Evolutionary conservation across 2,329 filamentous ascomycete genomes (phyloP), one percentile per base, ranked within the genome.

Genomic region (Exophiala sp.): DNA sequence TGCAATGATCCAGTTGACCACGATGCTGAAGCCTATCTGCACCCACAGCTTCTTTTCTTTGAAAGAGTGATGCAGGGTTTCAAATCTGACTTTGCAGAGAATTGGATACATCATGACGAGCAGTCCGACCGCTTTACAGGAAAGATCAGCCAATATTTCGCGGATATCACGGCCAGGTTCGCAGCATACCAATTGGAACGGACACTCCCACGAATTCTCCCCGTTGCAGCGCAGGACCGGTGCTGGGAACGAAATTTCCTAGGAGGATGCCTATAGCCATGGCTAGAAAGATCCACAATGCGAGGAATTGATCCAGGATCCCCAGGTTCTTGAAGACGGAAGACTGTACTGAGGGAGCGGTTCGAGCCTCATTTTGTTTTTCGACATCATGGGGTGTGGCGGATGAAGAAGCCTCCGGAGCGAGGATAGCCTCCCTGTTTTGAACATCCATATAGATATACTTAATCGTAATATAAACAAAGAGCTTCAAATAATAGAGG

Each of bases 71-170:
- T 90, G 88, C 8, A 95, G 72, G 0, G 82, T 81, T 68, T 95
- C 89, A 69, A 84, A 94, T 38, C 83, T 83, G 5, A 95, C 87
- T 69, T 94, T 94, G 78, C 89, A 95, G 0, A 95, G 75, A 55
- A 95, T 95, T 0, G 90, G 91, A 65, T 94, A 95, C 89, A 95
- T 95, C 89, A 95, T 95, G 39, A 95, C 84, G 1, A 95, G 77
- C 1, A 95, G 73, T 0, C 90, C 89, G 44, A 95, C 74, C 0
- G 89, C 89, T 88, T 43, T 5, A 38, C 39, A 18, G 29, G 10
- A 21, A 11, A 9, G 44, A n/a, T 36, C 29, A 24, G 14, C 29
- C 10, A 10, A 16, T 11, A 46, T 5, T 5, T 3, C 24, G 7
- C 24, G 24, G 7, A 29, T 8, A 34, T 66, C 64, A 2, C 44